phyloP scores from a whole-genome alignment of 345 rosid genomes.

The Arabidopsis suecica region DNA sequence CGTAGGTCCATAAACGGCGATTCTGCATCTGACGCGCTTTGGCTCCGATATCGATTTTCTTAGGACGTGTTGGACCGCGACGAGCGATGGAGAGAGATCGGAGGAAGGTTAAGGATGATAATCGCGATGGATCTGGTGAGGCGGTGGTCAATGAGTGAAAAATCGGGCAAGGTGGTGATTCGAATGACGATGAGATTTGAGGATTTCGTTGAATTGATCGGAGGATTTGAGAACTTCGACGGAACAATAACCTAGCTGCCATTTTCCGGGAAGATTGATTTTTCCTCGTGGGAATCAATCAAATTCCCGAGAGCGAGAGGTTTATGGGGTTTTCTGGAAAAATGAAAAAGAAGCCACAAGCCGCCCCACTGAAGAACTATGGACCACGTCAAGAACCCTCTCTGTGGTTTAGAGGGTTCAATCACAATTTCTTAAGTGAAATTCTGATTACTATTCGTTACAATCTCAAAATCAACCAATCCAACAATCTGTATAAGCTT shows the following conservation, averaged over 20 bases:
- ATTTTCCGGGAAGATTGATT: conserved; percentile 44
- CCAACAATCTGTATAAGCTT: too few relatives aligned
- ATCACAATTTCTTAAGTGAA: background rate
- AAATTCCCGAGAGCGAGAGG: conserved; percentile 42
- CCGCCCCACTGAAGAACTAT: conserved; percentile 8
- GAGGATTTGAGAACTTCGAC: conserved; percentile 60
- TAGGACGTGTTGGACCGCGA: conserved; percentile 63
- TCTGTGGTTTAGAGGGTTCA: background rate
- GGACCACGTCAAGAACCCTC: conserved; percentile 34
- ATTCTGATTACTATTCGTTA: background rate
- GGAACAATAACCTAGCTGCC: conserved; percentile 63
- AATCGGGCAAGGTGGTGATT: conserved; percentile 41
- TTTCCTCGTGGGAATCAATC: conserved; percentile 19
- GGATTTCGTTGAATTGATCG: conserved; percentile 39
- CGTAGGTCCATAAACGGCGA: conserved; percentile 93
- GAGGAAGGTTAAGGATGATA: conserved; percentile 33
- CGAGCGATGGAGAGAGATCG: conserved; percentile 72
- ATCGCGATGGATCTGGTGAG: conserved; percentile 35
- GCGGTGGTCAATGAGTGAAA: conserved; percentile 40
- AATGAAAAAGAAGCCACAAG: background rate
- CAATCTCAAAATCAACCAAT: background rate
- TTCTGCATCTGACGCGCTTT: conserved; percentile 90
- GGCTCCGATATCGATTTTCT: conserved; percentile 76
- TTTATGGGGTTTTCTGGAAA: conserved; percentile 34
- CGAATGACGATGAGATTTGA: conserved; percentile 23